Evolutionary conservation across 345 rosid species (phyloP), one percentile per base, ranked within the genome.

Genomic region (Hypericum androsaemum): DNA sequence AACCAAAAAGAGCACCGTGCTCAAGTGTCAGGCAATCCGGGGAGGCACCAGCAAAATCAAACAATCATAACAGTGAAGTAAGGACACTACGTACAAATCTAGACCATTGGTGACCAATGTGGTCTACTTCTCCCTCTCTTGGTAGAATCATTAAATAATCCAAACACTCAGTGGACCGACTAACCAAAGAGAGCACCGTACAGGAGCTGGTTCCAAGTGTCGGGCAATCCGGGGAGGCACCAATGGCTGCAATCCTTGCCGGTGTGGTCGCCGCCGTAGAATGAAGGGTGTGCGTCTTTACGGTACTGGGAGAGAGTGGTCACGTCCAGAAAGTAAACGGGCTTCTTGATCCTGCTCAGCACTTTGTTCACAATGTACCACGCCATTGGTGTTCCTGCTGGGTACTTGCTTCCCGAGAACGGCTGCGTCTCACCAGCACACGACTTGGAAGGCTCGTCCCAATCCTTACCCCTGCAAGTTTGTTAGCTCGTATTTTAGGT

Each of bases 211-310:
- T 65, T 65, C 70, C 70, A 59, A 32, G 69, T 53, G 41, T 64
- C 69, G 13, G 69, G 69, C 22, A 64, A 47, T 46, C 63, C 69
- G 12, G 64, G 60, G 16, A 65, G 64, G 45, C 70, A 65, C 64
- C 70, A 59, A 49, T 65, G 70, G 64, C 56, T 65, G 38, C 70
- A 65, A 14, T 65, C 70, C 9, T 7, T 42, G 45, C 49, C 59
- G 7, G n/a, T 35, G 22, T 37, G 41, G 2, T 41, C 47, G 2
- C 59, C 47, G n/a, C 42, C 40, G 45, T 65, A 59, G 16, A 50
- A 42, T 8, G 54, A 41, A 9, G 64, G 70, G 32, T 65, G 70
- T 8, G 47, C 64, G 43, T 59, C 70, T 49, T 65, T 65, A 22
- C 64, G 42, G 5, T 32, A 0, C 22, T 53, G 51, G 3, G 64